phyloP scores from a whole-genome alignment of 2,329 filamentous ascomycete genomes.

The Colletotrichum sp. region DNA sequence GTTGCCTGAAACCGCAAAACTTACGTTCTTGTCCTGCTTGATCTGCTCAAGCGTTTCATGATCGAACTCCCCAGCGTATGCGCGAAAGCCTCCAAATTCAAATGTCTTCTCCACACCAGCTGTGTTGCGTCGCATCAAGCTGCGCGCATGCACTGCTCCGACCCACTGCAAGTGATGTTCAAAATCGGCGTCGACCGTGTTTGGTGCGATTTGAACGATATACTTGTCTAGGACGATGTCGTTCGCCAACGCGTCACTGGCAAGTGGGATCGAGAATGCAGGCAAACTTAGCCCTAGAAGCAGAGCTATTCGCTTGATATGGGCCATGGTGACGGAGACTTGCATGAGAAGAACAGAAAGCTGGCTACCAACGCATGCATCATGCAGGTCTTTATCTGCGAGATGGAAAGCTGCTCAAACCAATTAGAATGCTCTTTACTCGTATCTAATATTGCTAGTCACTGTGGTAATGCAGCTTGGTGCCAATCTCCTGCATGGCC shows the following conservation, averaged over 20 bases:
- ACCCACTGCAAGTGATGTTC: not conserved
- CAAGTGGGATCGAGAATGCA: not conserved
- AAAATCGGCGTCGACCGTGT: not conserved
- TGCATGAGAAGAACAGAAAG: not conserved
- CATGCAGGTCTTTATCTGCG: not conserved
- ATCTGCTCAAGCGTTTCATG: not conserved
- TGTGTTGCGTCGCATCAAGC: not conserved
- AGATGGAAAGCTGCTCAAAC: not conserved
- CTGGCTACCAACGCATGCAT: not conserved
- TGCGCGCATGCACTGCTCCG: not conserved
- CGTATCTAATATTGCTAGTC: not conserved
- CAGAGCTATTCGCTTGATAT: not conserved
- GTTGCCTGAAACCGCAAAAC: not conserved
- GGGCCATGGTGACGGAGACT: not conserved
- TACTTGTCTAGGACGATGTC: not conserved
- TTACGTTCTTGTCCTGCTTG: not conserved
- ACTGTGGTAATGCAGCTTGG: not conserved
- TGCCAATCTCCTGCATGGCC: not conserved
- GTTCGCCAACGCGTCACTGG: not conserved
- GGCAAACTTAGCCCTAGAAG: not conserved
- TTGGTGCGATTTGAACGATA: not conserved
- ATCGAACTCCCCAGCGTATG: not conserved
- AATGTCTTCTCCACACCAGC: not conserved
- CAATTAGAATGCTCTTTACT: not conserved
- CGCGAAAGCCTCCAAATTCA: slow-evolving; percentile 26